Base-by-base conservation (phyloP, 768 basidiomycete genomes). In the Pulveroboletus sp. region DNA sequence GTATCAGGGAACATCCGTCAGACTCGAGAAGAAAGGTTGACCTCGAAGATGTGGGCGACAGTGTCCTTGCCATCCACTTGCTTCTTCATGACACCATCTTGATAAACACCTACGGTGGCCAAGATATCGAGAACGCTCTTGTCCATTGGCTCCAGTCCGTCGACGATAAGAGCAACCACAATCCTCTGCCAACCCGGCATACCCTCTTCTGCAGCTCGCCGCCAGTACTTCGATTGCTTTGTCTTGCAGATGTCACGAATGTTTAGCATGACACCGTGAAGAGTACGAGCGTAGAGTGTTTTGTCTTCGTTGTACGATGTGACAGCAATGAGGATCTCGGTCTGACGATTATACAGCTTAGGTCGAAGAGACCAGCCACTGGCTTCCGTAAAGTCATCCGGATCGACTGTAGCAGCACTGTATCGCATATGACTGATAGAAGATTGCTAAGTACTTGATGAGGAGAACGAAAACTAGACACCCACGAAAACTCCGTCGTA, bases 191-290 rank as follows among this genome's bases (percentile, higher is more conserved):
- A 97, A 10, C 77, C 84, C 32, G 90, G 89, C 46, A 79, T 77
- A 37, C 90, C 89, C 63, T 91, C 89, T 67, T 91, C 89, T 10
- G 90, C 85, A 44, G 78, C 79, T 51, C 82, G 78, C 37, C 85
- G 78, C 90, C 93, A 93, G 71, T 87, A 95, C 68, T 93, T 93
- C 54, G 87, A 91, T 62, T 89, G 87, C 68, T 94, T 94, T 35
- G 91, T 93, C 71, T 88, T 93, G 80, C 93, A 94, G 57, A 97
- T 97, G 60, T 98, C 89, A 56, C 94, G 88, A 53, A 98, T 95
- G 69, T 99, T 98, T 54, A 95, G 69, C 94, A 97, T 97, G 61
- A 97, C 86, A 55, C 90, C 90, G 63, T 97, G 95, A 34, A 98
- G 75, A 0, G 95, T 97, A 56, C 88, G 85, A 23, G 89, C 82